phyloP scores from a whole-genome alignment of 441 rosid species.

The Kokia cookei region DNA sequence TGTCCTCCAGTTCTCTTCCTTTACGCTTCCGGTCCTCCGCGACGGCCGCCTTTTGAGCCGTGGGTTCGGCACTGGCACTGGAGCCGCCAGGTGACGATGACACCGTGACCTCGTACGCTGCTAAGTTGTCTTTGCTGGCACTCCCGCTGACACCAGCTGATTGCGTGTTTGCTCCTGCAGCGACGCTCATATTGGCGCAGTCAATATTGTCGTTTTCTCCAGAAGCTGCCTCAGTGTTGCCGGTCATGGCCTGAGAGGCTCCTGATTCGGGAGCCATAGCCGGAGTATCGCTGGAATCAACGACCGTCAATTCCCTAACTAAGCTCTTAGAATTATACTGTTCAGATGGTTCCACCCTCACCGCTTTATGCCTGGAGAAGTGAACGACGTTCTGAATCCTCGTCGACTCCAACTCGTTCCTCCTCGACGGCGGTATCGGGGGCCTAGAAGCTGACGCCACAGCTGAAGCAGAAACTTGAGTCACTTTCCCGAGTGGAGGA shows the following conservation, averaged over 20 bases:
- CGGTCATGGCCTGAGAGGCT: conserved; percentile 24
- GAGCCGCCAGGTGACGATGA: conserved; percentile 51
- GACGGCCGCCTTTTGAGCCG: conserved; percentile 26
- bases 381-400: conserved; percentile 49
- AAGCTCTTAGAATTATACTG: conserved; percentile 35
- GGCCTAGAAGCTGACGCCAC: conserved; percentile 29
- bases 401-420: conserved; percentile 25
- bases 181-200: conserved; percentile 19
- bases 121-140: conserved; percentile 13
- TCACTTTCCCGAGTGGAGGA: conserved; percentile 11
- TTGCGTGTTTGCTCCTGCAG: conserved; percentile 19
- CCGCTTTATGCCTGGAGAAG: conserved; percentile 44
- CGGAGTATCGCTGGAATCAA: conserved; percentile 54
- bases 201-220: conserved; percentile 24
- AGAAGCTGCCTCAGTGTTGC: conserved; percentile 16
- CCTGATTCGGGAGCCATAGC: conserved; percentile 24
- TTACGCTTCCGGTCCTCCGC: conserved; percentile 65
- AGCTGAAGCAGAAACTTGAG: conserved; percentile 9
- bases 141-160: conserved; percentile 6
- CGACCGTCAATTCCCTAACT: conserved; percentile 57
- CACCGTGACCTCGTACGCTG: conserved; percentile 39
- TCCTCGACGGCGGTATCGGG: conserved; percentile 38
- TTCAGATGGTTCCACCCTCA: conserved; percentile 26
- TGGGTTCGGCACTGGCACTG: conserved; percentile 33
- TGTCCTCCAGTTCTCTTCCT: conserved; percentile 47